Evolutionary conservation across 306 rosid species (phyloP), one percentile per base, ranked within the genome.

Genomic region (Adenanthera pavonina): DNA sequence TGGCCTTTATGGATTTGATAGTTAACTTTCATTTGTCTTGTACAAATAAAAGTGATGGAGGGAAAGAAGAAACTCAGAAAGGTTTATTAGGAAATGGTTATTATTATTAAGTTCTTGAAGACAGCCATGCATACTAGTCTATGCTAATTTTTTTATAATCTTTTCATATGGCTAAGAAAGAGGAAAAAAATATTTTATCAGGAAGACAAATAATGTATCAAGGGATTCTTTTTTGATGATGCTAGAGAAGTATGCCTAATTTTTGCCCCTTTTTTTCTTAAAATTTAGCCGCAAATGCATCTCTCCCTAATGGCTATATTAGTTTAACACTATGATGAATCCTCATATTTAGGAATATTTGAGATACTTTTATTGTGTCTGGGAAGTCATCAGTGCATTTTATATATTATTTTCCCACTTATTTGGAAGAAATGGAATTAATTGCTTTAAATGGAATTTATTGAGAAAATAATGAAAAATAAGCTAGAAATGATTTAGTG

Each of bases 291-390:
- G 7, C 46, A 14, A 61, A 43, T 44, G 35, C 76, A 3, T 75
- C 53, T 81, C 69, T 69, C 65, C 16, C 75, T 65, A 52, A 74
- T 54, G 3, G 40, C 20, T 75, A 15, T 46, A 14, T 35, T 68
- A 49, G 9, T 36, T 74, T 47, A 62, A 44, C 49, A 54, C n/a
- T 4, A 35, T 14, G 1, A 25, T 25, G 30, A 25, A 25, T 25
- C 30, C 1, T 1, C 30, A 25, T 25, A 25, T 25, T 25, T 25
- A 25, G 30, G 30, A 25, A 25, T 25, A 25, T 25, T 25, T 25
- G 30, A 25, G 30, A 25, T 25, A 25, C 30, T 25, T 25, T 25
- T 25, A 25, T 0, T 25, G 30, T 25, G 30, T 1, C 30, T 25
- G 30, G 30, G 30, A 25, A 25, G 30, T 25, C 30, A 25, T 25